Conservation (phyloP, 2,329 filamentous ascomycete genomes). For the Penicillium sp. region DNA sequence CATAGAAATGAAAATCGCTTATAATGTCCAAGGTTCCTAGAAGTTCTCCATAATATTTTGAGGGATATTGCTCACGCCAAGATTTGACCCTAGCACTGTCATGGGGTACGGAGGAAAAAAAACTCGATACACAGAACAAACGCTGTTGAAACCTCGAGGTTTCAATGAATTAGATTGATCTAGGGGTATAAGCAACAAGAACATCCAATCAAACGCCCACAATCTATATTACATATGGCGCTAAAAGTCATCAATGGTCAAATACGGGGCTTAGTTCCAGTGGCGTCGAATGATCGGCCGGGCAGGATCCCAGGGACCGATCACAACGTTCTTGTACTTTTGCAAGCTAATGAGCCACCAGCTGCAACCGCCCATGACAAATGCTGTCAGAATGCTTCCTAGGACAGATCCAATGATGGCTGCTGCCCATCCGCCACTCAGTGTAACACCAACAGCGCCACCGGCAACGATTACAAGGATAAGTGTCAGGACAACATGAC, state of each 20-base stretch:
- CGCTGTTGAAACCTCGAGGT: neutral
- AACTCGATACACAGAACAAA: neutral
- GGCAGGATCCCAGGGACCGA: slow-evolving; percentile 95
- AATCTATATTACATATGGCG: slow-evolving; percentile 14
- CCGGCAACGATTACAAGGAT: slow-evolving; percentile 76
- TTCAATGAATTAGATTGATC: slow-evolving; percentile 7
- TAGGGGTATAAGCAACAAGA: slow-evolving; percentile 23
- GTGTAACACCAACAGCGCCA: slow-evolving; percentile 66
- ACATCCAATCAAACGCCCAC: slow-evolving; percentile 10
- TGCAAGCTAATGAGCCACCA: slow-evolving; percentile 98
- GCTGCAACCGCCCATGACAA: slow-evolving; percentile 88
- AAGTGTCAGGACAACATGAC: slow-evolving; percentile 74
- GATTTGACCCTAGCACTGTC: neutral
- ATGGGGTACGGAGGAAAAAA: neutral
- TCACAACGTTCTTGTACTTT: slow-evolving; percentile 99
- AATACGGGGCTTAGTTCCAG: slow-evolving; percentile 35
- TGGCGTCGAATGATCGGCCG: slow-evolving; percentile 59
- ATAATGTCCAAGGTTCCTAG: neutral
- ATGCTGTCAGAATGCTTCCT: slow-evolving; percentile 68
- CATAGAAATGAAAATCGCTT: neutral
- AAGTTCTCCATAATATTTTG: no score
- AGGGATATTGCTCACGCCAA: neutral
- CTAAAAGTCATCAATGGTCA: neutral
- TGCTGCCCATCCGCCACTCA: slow-evolving; percentile 54
- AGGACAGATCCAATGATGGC: slow-evolving; percentile 71